Evolutionary conservation across 352 stramenopile genomes (phyloP).

Genomic region (Globisporangium perplexum): DNA sequence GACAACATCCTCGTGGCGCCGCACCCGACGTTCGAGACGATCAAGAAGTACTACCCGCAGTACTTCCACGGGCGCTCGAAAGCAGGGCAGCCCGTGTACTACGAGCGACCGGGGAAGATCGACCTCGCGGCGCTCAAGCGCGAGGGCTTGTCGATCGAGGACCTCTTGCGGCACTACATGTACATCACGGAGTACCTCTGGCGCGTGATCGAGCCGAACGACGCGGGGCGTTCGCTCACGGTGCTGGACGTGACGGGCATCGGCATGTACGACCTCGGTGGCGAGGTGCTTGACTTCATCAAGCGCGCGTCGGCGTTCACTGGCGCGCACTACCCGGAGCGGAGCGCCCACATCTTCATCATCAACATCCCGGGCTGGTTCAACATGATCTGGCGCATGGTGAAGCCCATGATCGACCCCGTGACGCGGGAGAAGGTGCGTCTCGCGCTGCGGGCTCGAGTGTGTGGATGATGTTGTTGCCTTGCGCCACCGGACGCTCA

Average conservation of each 20-base stretch:
- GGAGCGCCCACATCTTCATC: slow-evolving; percentile 92
- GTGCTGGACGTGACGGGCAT: slow-evolving; percentile 84
- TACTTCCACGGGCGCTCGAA: slow-evolving; percentile 87
- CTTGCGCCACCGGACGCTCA: not conserved
- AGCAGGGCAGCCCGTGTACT: slow-evolving; percentile 73
- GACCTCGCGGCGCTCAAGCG: slow-evolving; percentile 80
- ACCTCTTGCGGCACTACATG: slow-evolving; percentile 88
- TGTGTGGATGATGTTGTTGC: not conserved
- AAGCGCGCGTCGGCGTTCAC: slow-evolving; percentile 85
- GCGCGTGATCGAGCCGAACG: slow-evolving; percentile 71
- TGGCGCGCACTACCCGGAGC: slow-evolving; percentile 90
- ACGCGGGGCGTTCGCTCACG: slow-evolving; percentile 69
- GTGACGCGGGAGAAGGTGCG: slow-evolving; percentile 93
- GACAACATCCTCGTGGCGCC: slow-evolving; percentile 83
- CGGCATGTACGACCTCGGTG: slow-evolving; percentile 84
- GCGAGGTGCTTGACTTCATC: slow-evolving; percentile 87
- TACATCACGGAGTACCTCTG: slow-evolving; percentile 92
- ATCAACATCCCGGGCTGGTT: slow-evolving; percentile 96
- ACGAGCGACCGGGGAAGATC: slow-evolving; percentile 84
- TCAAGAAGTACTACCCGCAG: slow-evolving; percentile 92
- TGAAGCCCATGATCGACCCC: slow-evolving; percentile 91
- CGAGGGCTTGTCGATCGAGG: slow-evolving; percentile 83
- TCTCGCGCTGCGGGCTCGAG: no score
- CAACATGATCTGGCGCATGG: slow-evolving; percentile 91
- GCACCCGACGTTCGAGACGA: slow-evolving; percentile 77